These are phyloP conservation scores for Candida maris DNA, from an alignment of 805 yeast species.

Conservation along the genomic window DNA sequence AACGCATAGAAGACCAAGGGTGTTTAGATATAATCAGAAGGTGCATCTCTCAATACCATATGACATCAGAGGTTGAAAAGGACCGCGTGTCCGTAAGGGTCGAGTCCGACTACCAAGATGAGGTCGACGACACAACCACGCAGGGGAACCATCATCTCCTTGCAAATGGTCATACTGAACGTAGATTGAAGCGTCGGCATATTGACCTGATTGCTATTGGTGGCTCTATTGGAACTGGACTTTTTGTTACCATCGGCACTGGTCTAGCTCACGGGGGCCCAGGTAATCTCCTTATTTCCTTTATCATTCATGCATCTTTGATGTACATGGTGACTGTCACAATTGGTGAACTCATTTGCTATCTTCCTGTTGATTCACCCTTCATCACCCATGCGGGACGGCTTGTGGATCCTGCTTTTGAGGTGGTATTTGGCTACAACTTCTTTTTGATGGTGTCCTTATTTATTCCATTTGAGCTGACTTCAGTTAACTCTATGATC, in stretches of 20 bases:
- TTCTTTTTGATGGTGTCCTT: constrained; percentile 74
- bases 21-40: no score
- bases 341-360: constrained; percentile 77
- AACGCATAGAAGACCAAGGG: no score
- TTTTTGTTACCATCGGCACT: constrained; percentile 69
- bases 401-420: constrained; percentile 72
- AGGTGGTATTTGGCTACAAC: constrained; percentile 75
- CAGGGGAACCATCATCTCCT: constrained; percentile 5
- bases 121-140: no score
- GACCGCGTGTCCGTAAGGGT: background rate
- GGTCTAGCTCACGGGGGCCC: constrained; percentile 69
- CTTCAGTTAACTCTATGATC: constrained; percentile 72
- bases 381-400: constrained; percentile 72
- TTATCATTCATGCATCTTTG: constrained; percentile 64
- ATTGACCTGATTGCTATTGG: constrained; percentile 76
- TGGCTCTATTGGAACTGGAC: constrained; percentile 78
- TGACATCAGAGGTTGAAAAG: background rate
- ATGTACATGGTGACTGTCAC: constrained; percentile 62
- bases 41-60: no score
- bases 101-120: background rate
- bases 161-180: constrained; percentile 15
- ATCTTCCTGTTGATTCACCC: constrained; percentile 73
- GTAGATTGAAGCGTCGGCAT: constrained; percentile 43
- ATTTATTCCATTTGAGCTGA: constrained; percentile 79
- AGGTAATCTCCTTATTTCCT: constrained; percentile 60